Percentiles rank a stretch among this genome's conserved stretches.
Conservation (phyloP, 1,139 yeast genomes). For the Saccharomyces pastorianus region DNA sequence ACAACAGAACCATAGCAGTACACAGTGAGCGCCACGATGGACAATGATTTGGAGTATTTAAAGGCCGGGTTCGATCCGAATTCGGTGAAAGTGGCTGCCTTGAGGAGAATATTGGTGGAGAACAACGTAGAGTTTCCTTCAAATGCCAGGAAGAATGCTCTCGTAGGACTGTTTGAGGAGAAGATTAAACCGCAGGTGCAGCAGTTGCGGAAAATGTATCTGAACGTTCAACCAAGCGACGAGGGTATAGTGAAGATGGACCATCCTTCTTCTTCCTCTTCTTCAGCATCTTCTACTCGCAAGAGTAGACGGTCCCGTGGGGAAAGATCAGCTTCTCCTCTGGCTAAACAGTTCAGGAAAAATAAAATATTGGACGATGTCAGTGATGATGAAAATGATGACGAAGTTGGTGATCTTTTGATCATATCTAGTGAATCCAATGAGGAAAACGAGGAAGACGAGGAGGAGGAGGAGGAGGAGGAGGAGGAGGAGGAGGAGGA, state of each 20-base stretch:
- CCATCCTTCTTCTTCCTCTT: constrained; percentile 1
- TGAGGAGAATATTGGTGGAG: constrained; percentile 52
- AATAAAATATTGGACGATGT: constrained; percentile 1
- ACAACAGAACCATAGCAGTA: not conserved
- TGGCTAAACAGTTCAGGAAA: not conserved
- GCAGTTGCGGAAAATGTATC: constrained; percentile 13
- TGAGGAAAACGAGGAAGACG: too few species aligned
- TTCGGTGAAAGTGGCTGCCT: constrained; percentile 51
- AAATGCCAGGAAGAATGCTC: constrained; percentile 53
- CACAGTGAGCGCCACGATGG: not conserved
- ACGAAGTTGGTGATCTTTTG: not conserved
- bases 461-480: constrained; percentile 4
- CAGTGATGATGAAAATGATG: not conserved
- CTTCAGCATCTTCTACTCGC: constrained; percentile 2
- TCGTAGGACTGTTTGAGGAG: constrained; percentile 45
- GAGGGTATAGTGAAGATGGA: constrained; percentile 1
- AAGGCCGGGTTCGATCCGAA: constrained; percentile 46
- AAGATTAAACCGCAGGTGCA: constrained; percentile 32
- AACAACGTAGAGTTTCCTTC: constrained; percentile 50
- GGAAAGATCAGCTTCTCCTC: not conserved
- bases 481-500: constrained; percentile 4
- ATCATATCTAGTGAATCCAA: not conserved
- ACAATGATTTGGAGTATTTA: not conserved
- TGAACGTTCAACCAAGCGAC: constrained; percentile 1
- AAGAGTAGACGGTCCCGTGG: not conserved